Conservation (phyloP, 345 rosid genomes). For the Draba incana region DNA sequence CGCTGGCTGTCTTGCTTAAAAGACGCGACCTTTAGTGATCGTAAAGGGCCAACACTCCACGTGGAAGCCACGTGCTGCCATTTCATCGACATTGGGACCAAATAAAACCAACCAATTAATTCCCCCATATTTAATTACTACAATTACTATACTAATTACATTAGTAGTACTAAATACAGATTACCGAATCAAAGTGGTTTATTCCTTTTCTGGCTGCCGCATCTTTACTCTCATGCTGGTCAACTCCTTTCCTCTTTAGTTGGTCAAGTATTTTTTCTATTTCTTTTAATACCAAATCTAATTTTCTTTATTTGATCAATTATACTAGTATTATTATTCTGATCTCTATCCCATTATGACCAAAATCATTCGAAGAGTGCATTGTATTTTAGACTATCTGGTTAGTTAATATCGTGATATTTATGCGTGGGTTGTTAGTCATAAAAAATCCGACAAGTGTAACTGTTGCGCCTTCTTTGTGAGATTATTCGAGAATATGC, state of each 20-base stretch:
- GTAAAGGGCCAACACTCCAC: conserved; percentile 30
- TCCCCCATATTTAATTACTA: too few species aligned
- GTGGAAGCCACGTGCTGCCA: conserved; percentile 32
- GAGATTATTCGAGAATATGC: not conserved
- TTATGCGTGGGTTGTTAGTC: conserved; percentile 1
- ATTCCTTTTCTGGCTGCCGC: conserved; percentile 36
- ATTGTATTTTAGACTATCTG: not conserved
- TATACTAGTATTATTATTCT: too few species aligned
- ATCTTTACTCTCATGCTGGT: conserved; percentile 9
- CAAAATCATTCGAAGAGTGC: not conserved
- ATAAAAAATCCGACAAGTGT: not conserved
- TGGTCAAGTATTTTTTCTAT: not conserved
- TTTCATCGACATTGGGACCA: conserved; percentile 4
- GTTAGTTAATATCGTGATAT: conserved; percentile 3
- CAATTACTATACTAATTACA: not conserved
- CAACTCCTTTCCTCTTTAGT: conserved; percentile 11
- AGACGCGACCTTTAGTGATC: conserved; percentile 32
- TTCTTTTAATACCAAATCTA: not conserved
- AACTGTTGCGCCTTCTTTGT: not conserved
- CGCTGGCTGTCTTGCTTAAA: conserved; percentile 25
- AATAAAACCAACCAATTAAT: not conserved
- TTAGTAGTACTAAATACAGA: not conserved
- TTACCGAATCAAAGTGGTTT: conserved; percentile 37
- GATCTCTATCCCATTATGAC: not conserved
- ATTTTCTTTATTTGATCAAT: not conserved